A percentile compares a stretch with the other conserved stretches of the same genome.
phyloP scores from a whole-genome alignment of 2,329 filamentous ascomycete genomes.

The Trichophaea hybrida region DNA sequence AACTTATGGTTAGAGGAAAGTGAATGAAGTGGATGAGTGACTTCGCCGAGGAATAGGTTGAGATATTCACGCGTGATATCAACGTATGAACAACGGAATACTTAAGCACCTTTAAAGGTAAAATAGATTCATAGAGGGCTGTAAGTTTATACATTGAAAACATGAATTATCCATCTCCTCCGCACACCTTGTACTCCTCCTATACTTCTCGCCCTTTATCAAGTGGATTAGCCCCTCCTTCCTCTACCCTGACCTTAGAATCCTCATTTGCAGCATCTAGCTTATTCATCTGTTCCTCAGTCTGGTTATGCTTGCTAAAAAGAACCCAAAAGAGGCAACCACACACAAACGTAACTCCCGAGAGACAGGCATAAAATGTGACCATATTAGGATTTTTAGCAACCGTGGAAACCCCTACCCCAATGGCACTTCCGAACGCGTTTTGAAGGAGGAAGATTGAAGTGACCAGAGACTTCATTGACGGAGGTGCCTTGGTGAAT shows the following conservation, averaged over 20 bases:
- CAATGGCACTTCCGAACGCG: conserved; percentile 42
- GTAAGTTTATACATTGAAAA: no score
- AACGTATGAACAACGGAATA: no score
- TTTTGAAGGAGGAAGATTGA: conserved; percentile 45
- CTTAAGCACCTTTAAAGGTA: no score
- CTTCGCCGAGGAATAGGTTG: no score
- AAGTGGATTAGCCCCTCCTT: conserved; percentile 6
- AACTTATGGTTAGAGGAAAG: no score
- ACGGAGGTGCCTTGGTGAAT: conserved; percentile 56
- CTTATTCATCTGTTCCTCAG: conserved; percentile 29
- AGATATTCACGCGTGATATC: no score
- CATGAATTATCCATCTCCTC: no score
- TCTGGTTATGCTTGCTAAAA: conserved; percentile 27
- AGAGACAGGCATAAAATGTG: conserved; percentile 29
- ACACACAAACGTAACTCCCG: conserved; percentile 24
- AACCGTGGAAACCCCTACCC: conserved; percentile 34
- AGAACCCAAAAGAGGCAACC: conserved; percentile 28
- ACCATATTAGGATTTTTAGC: conserved; percentile 35
- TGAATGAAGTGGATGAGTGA: no score
- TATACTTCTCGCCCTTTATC: no score
- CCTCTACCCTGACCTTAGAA: conserved; percentile 11
- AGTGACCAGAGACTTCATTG: conserved; percentile 50
- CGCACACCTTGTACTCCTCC: no score
- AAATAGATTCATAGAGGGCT: no score
- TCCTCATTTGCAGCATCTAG: conserved; percentile 15